Evolutionary conservation across 345 rosid species (phyloP), one percentile per base, ranked within the genome.

Genomic region (Gossypium herbaceum): DNA sequence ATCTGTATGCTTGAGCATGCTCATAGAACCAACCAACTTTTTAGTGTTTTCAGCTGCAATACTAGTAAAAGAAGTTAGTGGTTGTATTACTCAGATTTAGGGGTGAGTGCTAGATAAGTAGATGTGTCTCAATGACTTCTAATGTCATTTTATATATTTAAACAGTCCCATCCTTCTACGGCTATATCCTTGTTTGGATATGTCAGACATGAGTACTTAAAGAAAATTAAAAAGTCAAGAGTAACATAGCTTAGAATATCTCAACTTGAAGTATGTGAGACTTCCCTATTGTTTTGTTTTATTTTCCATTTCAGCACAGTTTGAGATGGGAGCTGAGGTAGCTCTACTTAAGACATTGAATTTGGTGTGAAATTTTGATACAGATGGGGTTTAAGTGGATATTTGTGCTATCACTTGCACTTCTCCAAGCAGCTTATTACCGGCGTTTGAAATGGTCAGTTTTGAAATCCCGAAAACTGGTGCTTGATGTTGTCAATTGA

Each of bases 321-420:
- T 34, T 34, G 41, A 34, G 7, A 34, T 0, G 41, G 41, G 41
- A 34, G 41, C 41, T 34, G 41, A 34, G 41, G 41, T 34, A 34
- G 41, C 41, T 63, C 47, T 63, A 25, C 63, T 63, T 16, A 5
- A 2, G 7, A 34, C 41, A 63, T 45, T 16, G 16, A 3, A 39
- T 45, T 47, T 67, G 51, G 19, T 3, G 12, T 71, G 44, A 10
- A 1, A 7, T 2, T 41, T 27, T 27, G 41, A 12, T 79, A 84
- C 91, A 96, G 99, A 96, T 96, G 99, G 99, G 99, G 63, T 96
- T 93, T 79, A 96, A 96, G 78, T 92, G 99, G 99, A 96, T 96
- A 79, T 96, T 93, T 72, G 84, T 96, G 76, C 88, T 96, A 39
- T 93, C 98, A 17, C 72, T 96, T 58, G 99, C 98, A 12, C 80